Conservation (phyloP, 148 eudicot species). For the Arctostaphylos glauca region DNA sequence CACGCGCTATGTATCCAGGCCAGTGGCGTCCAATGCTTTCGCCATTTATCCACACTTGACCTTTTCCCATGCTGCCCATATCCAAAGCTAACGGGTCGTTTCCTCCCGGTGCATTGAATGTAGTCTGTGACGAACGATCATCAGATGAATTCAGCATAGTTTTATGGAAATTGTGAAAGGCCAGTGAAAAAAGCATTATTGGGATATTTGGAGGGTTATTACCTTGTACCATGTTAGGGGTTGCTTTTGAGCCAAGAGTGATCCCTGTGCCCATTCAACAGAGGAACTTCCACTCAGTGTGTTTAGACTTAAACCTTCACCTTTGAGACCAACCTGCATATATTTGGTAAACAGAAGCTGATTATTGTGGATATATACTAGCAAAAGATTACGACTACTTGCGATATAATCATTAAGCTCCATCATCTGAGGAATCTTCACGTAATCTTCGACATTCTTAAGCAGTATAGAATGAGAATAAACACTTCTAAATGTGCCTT, state of each 20-base stretch:
- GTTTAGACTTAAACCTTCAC: constrained; percentile 54
- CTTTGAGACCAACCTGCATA: constrained; percentile 72
- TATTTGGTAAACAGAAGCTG: neutral
- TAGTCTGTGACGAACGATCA: constrained; percentile 40
- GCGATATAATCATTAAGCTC: neutral
- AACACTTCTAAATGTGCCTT: too few species aligned
- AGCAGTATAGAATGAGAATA: too few species aligned
- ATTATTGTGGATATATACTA: neutral
- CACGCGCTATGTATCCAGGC: constrained; percentile 58
- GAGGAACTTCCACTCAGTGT: constrained; percentile 65
- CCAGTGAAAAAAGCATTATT: neutral
- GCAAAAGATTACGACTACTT: neutral
- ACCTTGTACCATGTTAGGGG: constrained; percentile 86
- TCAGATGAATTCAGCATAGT: neutral
- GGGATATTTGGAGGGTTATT: constrained; percentile 1
- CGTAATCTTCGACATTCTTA: too few species aligned
- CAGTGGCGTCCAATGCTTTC: constrained; percentile 79
- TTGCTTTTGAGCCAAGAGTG: constrained; percentile 44
- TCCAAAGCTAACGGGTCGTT: constrained; percentile 72
- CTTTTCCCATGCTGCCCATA: constrained; percentile 82
- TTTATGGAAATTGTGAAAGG: neutral
- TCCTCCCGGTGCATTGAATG: constrained; percentile 67
- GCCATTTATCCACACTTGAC: constrained; percentile 72
- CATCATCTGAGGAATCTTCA: neutral
- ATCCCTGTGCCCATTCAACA: constrained; percentile 56